These are phyloP conservation scores for Hygrophila difformis DNA, from an alignment of 257 asterid genomes.

Conservation along the genomic window DNA sequence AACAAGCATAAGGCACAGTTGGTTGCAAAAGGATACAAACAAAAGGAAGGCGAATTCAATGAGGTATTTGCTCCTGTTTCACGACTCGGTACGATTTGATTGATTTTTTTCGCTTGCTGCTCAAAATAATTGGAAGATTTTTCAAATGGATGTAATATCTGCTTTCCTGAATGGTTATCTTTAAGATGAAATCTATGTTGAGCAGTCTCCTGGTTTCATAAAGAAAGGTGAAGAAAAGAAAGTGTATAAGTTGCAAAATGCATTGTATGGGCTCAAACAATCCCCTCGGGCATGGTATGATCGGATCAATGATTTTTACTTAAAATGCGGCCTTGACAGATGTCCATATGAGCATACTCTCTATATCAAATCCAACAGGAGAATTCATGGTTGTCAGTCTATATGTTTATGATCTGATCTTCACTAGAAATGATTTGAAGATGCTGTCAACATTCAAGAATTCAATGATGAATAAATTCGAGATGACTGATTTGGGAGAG, in stretches of 20 bases:
- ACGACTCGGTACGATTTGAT: neutral
- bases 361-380: neutral
- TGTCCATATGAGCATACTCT: neutral
- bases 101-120: neutral
- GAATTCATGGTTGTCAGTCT: neutral
- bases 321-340: neutral
- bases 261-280: neutral
- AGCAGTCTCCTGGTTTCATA: conserved; percentile 3
- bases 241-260: too few relatives aligned
- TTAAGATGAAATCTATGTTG: neutral
- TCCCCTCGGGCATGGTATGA: neutral
- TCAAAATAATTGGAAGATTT: neutral
- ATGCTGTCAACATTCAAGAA: too few relatives aligned
- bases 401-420: neutral
- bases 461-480: too few relatives aligned
- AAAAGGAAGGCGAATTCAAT: neutral
- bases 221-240: neutral
- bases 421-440: neutral
- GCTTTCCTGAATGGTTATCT: neutral
- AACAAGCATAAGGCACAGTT: neutral
- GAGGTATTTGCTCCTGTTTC: neutral
- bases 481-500: too few relatives aligned
- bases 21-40: neutral
- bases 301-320: neutral
- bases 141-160: neutral